Conservation (phyloP, 805 yeast species). For the Priceomyces castillae region DNA sequence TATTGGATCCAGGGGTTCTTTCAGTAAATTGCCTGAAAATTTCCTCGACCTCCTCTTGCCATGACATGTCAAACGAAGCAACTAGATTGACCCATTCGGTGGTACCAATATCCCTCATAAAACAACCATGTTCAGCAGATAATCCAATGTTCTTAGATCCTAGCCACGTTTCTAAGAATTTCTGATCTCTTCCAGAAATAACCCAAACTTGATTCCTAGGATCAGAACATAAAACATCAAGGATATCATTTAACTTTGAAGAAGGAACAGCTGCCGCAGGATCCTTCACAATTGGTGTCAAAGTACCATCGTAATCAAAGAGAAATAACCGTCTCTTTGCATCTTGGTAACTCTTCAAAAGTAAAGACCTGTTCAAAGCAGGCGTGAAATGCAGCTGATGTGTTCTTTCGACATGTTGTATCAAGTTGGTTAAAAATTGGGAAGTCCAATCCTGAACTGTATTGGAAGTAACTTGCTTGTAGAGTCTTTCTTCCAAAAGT, state of each 20-base stretch:
- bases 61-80: constrained; percentile 81
- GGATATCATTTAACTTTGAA: constrained; percentile 57
- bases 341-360: constrained; percentile 55
- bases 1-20: constrained; percentile 84
- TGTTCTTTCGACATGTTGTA: constrained; percentile 37
- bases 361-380: constrained; percentile 67
- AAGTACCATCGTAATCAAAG: constrained; percentile 96
- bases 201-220: constrained; percentile 89
- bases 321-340: constrained; percentile 74
- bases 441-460: constrained; percentile 83
- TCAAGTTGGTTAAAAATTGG: constrained; percentile 51
- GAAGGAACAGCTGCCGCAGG: constrained; percentile 99
- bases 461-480: constrained; percentile 60
- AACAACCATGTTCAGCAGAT: constrained; percentile 97
- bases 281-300: constrained; percentile 93
- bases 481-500: constrained; percentile 51
- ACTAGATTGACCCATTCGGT: constrained; percentile 81
- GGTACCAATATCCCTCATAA: constrained; percentile 69
- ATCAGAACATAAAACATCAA: constrained; percentile 64
- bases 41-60: constrained; percentile 83
- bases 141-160: constrained; percentile 74
- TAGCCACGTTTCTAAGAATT: constrained; percentile 83
- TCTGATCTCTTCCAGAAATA: constrained; percentile 93
- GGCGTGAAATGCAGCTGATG: constrained; percentile 58
- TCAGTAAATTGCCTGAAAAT: constrained; percentile 75